Conservation (phyloP, 352 stramenopile genomes). For the Ophiocytium majus region DNA sequence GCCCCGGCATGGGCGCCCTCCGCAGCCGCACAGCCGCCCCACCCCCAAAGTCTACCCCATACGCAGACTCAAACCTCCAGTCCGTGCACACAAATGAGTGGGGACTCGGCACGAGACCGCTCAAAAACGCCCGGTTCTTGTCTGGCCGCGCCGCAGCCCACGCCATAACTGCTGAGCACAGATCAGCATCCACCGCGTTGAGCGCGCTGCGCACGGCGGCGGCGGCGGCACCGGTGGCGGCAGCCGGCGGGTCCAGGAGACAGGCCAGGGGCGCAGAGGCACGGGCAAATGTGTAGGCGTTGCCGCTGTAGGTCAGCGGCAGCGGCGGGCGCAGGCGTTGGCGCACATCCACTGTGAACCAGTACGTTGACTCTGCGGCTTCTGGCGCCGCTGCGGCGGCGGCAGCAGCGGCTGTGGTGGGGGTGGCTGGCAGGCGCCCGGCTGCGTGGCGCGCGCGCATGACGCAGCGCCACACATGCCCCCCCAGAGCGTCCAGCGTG, state of each 20-base stretch:
- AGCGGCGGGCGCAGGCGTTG: too few species aligned
- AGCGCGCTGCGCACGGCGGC: not conserved
- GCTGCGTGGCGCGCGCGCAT: not conserved
- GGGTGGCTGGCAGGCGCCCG: not conserved
- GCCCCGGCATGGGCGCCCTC: not conserved
- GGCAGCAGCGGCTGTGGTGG: too few species aligned
- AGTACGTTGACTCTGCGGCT: not conserved
- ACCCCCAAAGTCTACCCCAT: not conserved
- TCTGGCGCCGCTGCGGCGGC: too few species aligned
- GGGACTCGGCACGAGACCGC: not conserved
- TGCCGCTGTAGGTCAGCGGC: too few species aligned
- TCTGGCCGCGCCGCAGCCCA: not conserved
- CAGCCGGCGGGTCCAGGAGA: not conserved
- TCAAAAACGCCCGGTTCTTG: not conserved
- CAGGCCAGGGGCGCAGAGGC: not conserved
- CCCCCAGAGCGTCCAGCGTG: not conserved
- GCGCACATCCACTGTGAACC: not conserved
- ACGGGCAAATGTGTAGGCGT: not conserved
- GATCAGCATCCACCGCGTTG: not conserved
- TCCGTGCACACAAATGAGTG: not conserved
- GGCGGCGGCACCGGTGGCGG: too few species aligned
- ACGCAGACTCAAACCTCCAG: not conserved
- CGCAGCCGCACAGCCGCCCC: not conserved
- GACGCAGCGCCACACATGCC: not conserved
- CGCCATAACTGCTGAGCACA: not conserved